phyloP scores from a whole-genome alignment of 495 filamentous ascomycete species.

The Rostrohypoxylon terebratum region DNA sequence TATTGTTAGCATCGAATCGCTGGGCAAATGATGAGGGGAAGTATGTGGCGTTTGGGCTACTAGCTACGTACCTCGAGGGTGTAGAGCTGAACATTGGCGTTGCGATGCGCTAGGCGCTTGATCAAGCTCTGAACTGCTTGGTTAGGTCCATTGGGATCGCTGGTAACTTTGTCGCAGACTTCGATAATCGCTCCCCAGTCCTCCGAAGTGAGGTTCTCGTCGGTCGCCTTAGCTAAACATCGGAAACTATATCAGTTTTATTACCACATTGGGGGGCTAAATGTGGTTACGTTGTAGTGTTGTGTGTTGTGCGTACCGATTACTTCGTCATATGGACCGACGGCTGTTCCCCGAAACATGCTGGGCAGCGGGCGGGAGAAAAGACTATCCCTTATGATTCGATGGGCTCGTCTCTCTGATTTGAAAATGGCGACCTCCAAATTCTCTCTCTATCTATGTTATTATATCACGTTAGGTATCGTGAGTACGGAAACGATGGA shows the following conservation, averaged over 20 bases:
- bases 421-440: background rate
- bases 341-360: conserved; percentile 66
- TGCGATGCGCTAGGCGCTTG: conserved; percentile 94
- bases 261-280: conserved; percentile 15
- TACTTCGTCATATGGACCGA: conserved; percentile 63
- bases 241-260: conserved; percentile 18
- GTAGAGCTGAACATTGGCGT: conserved; percentile 99
- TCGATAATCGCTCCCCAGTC: conserved; percentile 99
- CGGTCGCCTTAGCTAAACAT: conserved; percentile 89
- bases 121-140: conserved; percentile 95
- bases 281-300: conserved; percentile 37
- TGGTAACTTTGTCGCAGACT: conserved; percentile 91
- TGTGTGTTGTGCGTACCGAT: conserved; percentile 54
- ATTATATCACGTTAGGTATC: background rate
- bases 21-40: background rate
- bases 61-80: conserved; percentile 81
- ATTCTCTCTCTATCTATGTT: background rate
- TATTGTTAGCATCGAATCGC: conserved; percentile 3
- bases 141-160: conserved; percentile 73
- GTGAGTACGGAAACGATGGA: background rate
- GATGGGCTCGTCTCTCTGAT: background rate
- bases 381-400: conserved; percentile 13
- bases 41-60: conserved; percentile 28
- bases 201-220: conserved; percentile 97
- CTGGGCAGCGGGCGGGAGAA: conserved; percentile 40